A percentile compares a stretch with the other conserved stretches of the same genome.
phyloP scores from a whole-genome alignment of 441 rosid genomes.

The Populus hybrid region DNA sequence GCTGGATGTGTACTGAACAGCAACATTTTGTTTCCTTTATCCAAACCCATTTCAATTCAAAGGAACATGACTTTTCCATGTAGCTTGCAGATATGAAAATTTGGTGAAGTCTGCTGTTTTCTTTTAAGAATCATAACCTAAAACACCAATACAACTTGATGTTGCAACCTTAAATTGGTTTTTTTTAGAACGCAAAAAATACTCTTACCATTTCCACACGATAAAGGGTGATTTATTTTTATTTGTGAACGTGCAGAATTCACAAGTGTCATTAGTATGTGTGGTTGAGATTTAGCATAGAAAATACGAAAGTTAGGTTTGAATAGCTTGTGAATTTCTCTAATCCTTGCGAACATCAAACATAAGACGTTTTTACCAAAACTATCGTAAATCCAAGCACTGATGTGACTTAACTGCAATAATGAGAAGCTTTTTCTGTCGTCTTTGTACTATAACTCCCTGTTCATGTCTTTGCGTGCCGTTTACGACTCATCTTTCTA shows the following conservation, averaged over 20 bases:
- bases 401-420: not conserved
- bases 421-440: not conserved
- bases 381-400: not conserved
- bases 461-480: constrained; percentile 23
- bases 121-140: not conserved
- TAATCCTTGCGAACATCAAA: not conserved
- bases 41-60: not conserved
- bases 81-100: not conserved
- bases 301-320: not conserved
- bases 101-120: not conserved
- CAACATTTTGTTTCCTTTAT: no score
- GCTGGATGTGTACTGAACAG: no score
- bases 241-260: no score
- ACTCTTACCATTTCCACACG: no score
- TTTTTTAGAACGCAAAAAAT: no score
- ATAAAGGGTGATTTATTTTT: not conserved
- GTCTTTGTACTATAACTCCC: not conserved
- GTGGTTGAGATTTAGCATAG: not conserved
- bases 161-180: not conserved
- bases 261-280: not conserved
- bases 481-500: constrained; percentile 24
- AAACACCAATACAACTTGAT: not conserved
- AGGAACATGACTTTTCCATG: not conserved
- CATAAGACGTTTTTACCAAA: not conserved
- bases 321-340: not conserved